A percentile compares a stretch with the other conserved stretches of the same genome.
Evolutionary conservation across 1,139 yeast species (phyloP).

Genomic region (Geotrichum armillariae): DNA sequence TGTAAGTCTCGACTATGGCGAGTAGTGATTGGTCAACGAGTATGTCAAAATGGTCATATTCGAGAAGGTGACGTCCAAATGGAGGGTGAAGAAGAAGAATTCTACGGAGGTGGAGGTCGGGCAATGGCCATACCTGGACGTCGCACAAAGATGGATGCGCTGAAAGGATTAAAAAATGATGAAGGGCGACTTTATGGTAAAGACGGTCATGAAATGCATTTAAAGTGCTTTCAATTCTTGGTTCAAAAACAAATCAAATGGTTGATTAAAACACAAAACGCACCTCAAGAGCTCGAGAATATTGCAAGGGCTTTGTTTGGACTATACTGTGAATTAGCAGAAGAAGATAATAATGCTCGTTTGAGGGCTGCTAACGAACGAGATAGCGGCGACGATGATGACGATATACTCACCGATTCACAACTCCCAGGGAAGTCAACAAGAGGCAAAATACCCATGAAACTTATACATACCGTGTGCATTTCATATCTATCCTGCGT

Average conservation of each 20-base stretch:
- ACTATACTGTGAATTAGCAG: slow-evolving; percentile 34
- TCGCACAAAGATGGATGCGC: not conserved
- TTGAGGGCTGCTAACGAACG: not conserved
- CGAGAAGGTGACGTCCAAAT: slow-evolving; percentile 76
- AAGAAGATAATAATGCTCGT: not conserved
- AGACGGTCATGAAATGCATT: slow-evolving; percentile 49
- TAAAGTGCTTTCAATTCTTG: slow-evolving; percentile 56
- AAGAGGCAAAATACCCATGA: not conserved
- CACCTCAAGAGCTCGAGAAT: slow-evolving; percentile 43
- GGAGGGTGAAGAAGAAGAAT: slow-evolving; percentile 60
- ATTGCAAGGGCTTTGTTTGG: slow-evolving; percentile 57
- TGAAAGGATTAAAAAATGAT: not conserved
- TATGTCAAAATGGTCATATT: slow-evolving; percentile 90
- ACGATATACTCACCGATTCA: not conserved
- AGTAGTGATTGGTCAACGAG: slow-evolving; percentile 68
- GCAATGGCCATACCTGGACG: slow-evolving; percentile 19
- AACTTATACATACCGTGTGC: slow-evolving; percentile 25
- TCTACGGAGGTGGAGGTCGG: slow-evolving; percentile 25
- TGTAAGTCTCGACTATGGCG: slow-evolving; percentile 80
- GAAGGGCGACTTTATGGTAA: slow-evolving; percentile 49
- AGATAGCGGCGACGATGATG: not conserved
- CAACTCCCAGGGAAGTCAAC: not conserved
- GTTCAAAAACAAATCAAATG: slow-evolving; percentile 51
- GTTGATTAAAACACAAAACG: slow-evolving; percentile 38
- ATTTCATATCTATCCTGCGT: slow-evolving; percentile 35